Evolutionary conservation across 768 basidiomycete species (phyloP).

Genomic region (Zangia roseola): DNA sequence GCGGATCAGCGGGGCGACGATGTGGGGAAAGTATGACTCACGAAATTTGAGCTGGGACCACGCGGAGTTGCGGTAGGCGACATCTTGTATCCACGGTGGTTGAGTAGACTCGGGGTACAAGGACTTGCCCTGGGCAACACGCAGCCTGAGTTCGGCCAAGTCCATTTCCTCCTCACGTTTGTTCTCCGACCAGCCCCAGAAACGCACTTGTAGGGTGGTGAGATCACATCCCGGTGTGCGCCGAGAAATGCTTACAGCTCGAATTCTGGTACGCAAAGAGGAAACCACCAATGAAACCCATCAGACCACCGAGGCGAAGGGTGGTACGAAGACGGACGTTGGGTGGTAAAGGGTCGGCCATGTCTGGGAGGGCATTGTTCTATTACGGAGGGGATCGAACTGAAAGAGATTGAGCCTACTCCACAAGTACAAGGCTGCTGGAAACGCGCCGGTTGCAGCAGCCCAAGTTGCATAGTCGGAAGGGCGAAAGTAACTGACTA

Average conservation of each 20-base stretch:
- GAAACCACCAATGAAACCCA: conserved; percentile 92
- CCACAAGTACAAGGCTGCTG: conserved; percentile 76
- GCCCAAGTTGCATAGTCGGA: conserved; percentile 89
- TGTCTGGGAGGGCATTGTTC: conserved; percentile 34
- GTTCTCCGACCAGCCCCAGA: conserved; percentile 96
- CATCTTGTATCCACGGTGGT: conserved; percentile 81
- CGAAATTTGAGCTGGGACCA: conserved; percentile 94
- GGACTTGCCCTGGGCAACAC: conserved; percentile 74
- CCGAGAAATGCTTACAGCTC: conserved; percentile 55
- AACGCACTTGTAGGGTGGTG: conserved; percentile 58
- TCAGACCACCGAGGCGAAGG: conserved; percentile 59
- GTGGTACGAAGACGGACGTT: conserved; percentile 38
- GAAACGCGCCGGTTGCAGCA: conserved; percentile 75
- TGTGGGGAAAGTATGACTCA: conserved; percentile 38
- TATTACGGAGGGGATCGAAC: conserved; percentile 4
- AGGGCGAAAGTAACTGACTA: conserved; percentile 84
- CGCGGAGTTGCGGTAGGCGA: conserved; percentile 84
- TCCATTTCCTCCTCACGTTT: conserved; percentile 78
- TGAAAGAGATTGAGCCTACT: conserved; percentile 49
- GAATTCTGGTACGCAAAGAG: conserved; percentile 90
- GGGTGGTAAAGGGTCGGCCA: conserved; percentile 42
- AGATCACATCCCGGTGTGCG: conserved; percentile 8
- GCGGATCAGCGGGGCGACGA: conserved; percentile 10
- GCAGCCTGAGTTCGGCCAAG: conserved; percentile 71
- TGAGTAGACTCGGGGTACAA: conserved; percentile 84